These are phyloP conservation scores for Boletus semigastroideus DNA, from an alignment of 1,284 basidiomycete species.

Conservation along the genomic window DNA sequence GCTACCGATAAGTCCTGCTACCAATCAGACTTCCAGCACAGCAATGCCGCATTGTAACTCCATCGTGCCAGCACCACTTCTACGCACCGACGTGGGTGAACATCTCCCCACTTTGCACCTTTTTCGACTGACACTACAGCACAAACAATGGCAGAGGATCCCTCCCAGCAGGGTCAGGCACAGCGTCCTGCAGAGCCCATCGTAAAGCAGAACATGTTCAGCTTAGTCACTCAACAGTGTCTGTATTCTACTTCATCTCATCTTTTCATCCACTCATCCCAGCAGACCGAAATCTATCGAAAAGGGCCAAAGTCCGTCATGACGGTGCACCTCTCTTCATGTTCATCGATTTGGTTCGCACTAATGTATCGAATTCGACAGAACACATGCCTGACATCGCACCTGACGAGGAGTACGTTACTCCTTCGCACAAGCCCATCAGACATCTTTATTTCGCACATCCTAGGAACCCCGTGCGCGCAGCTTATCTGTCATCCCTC, in stretches of 20 bases:
- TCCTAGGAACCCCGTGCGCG: slow-evolving; percentile 74
- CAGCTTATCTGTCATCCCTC: slow-evolving; percentile 86
- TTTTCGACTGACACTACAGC: too few relatives aligned
- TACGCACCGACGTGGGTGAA: too few relatives aligned
- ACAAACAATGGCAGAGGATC: slow-evolving; percentile 62
- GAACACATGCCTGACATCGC: slow-evolving; percentile 61
- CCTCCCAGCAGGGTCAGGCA: slow-evolving; percentile 77
- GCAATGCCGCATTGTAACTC: too few relatives aligned
- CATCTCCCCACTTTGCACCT: too few relatives aligned
- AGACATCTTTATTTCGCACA: slow-evolving; percentile 11
- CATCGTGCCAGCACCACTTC: too few relatives aligned
- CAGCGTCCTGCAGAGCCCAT: slow-evolving; percentile 78
- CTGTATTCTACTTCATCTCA: slow-evolving; percentile 26
- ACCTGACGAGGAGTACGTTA: slow-evolving; percentile 62
- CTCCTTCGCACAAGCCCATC: not conserved
- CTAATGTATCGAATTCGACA: slow-evolving; percentile 62
- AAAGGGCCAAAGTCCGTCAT: slow-evolving; percentile 85
- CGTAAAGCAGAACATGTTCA: slow-evolving; percentile 71
- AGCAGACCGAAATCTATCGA: slow-evolving; percentile 83
- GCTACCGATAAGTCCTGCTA: too few relatives aligned
- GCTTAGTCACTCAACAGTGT: slow-evolving; percentile 89
- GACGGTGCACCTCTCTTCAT: slow-evolving; percentile 84
- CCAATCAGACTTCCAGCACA: too few relatives aligned
- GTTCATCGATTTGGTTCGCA: slow-evolving; percentile 70
- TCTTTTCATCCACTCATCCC: slow-evolving; percentile 12